Evolutionary conservation across 1,284 basidiomycete genomes (phyloP).

Genomic region (Omphalotus olearius): DNA sequence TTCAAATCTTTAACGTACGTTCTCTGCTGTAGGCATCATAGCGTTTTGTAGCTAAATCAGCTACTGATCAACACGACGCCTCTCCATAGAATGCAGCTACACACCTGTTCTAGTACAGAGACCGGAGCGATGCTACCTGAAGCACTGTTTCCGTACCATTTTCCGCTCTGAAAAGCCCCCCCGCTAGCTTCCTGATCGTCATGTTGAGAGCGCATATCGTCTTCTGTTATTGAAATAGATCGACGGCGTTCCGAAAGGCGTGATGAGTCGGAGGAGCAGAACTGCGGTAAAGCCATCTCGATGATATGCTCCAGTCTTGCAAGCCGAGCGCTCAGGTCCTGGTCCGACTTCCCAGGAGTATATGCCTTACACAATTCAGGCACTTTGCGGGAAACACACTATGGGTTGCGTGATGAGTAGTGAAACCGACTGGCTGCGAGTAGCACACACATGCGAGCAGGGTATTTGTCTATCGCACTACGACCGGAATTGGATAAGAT

Average conservation of each 20-base stretch:
- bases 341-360: constrained; percentile 79
- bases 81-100: constrained; percentile 18
- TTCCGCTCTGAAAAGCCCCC: constrained; percentile 76
- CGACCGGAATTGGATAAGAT: constrained; percentile 18
- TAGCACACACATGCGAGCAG: constrained; percentile 65
- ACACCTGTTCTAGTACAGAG: constrained; percentile 74
- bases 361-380: constrained; percentile 83
- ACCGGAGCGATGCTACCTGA: constrained; percentile 74
- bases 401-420: constrained; percentile 14
- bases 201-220: constrained; percentile 59
- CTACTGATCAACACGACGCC: constrained; percentile 14
- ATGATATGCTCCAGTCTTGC: constrained; percentile 75
- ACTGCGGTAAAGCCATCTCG: constrained; percentile 73
- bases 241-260: constrained; percentile 30
- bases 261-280: constrained; percentile 36
- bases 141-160: constrained; percentile 81
- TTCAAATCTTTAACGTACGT: constrained; percentile 3
- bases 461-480: constrained; percentile 80
- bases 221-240: constrained; percentile 51
- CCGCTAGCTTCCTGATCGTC: constrained; percentile 72
- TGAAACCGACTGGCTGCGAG: constrained; percentile 8
- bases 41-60: constrained; percentile 54
- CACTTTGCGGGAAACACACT: constrained; percentile 80
- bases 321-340: constrained; percentile 69
- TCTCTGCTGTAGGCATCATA: constrained; percentile 32